phyloP scores from a whole-genome alignment of 2,329 filamentous ascomycete species.

The Pseudopithomyces maydicus region DNA sequence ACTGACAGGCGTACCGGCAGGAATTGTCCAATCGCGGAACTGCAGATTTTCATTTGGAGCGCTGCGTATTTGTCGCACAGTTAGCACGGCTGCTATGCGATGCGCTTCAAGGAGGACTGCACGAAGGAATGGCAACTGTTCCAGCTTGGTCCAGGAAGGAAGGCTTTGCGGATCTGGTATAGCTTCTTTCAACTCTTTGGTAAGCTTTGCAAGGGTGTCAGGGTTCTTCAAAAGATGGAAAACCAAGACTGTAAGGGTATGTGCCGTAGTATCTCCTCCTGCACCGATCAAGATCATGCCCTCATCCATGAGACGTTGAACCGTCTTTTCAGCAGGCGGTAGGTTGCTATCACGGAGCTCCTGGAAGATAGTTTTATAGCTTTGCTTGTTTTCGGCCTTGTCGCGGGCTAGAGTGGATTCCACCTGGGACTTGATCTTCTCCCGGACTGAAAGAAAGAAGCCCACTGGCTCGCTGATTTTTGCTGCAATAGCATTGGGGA shows the following conservation, averaged over 20 bases:
- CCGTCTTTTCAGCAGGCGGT: slow-evolving; percentile 19
- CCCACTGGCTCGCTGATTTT: slow-evolving; percentile 4
- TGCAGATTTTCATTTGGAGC: slow-evolving; percentile 25
- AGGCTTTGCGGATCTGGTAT: slow-evolving; percentile 13
- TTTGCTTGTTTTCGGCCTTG: background rate
- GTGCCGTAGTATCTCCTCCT: slow-evolving; percentile 10
- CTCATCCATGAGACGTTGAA: slow-evolving; percentile 16
- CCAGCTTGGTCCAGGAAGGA: slow-evolving; percentile 20
- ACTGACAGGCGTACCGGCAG: slow-evolving; percentile 31
- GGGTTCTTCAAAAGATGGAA: slow-evolving; percentile 13
- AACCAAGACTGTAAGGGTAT: background rate
- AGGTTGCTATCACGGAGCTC: slow-evolving; percentile 32
- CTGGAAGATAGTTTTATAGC: slow-evolving; percentile 33
- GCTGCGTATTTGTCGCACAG: slow-evolving; percentile 23
- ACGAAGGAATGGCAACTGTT: slow-evolving; percentile 38
- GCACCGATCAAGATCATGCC: slow-evolving; percentile 9
- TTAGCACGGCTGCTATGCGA: slow-evolving; percentile 40
- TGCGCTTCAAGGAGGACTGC: slow-evolving; percentile 42
- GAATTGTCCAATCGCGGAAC: slow-evolving; percentile 27
- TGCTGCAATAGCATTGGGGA: slow-evolving; percentile 1
- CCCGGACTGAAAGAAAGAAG: slow-evolving; percentile 1
- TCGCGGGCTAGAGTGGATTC: background rate
- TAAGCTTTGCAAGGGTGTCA: slow-evolving; percentile 1
- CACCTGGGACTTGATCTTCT: background rate
- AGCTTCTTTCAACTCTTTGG: slow-evolving; percentile 18